Evolutionary conservation across 495 filamentous ascomycete genomes (phyloP).

Genomic region (Penicillium desertorum): DNA sequence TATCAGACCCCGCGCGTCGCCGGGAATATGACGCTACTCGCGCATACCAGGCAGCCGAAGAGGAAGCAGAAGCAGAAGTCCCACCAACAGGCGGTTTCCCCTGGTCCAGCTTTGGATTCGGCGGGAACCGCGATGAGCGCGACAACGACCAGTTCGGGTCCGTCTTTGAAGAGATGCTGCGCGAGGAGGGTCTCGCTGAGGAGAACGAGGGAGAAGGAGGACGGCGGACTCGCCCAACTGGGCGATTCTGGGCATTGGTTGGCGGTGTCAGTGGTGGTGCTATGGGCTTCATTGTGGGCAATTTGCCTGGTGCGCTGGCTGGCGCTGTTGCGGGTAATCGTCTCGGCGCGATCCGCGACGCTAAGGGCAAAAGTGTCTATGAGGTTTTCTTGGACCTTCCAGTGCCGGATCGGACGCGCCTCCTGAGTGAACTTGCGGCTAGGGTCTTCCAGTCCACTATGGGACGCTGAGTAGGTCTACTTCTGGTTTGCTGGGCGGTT

Average conservation of each 20-base stretch:
- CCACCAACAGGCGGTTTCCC: conserved; percentile 55
- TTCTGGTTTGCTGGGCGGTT: background rate
- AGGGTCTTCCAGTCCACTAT: conserved; percentile 60
- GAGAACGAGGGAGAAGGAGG: conserved; percentile 37
- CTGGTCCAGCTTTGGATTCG: conserved; percentile 64
- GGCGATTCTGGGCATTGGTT: conserved; percentile 81
- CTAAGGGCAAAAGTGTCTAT: conserved; percentile 93
- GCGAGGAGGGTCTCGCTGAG: conserved; percentile 83
- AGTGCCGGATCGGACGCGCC: conserved; percentile 70
- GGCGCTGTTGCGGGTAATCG: conserved; percentile 92
- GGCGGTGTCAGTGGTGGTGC: conserved; percentile 86
- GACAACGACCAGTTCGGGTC: conserved; percentile 77
- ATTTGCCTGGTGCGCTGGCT: conserved; percentile 83
- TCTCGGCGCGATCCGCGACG: conserved; percentile 82
- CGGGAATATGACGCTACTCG: conserved; percentile 84
- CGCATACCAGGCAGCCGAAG: conserved; percentile 47
- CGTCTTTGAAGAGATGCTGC: conserved; percentile 97
- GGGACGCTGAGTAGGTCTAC: conserved; percentile 25
- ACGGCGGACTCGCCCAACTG: conserved; percentile 50
- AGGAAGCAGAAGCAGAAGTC: conserved; percentile 60
- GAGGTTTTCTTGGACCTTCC: conserved; percentile 83
- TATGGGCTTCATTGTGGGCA: conserved; percentile 92
- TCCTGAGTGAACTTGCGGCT: conserved; percentile 72
- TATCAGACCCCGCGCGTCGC: conserved; percentile 77
- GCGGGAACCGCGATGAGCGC: conserved; percentile 51